These are phyloP conservation scores for Colletotrichum godetiae DNA, from an alignment of 2,329 filamentous ascomycete genomes.

Conservation along the genomic window DNA sequence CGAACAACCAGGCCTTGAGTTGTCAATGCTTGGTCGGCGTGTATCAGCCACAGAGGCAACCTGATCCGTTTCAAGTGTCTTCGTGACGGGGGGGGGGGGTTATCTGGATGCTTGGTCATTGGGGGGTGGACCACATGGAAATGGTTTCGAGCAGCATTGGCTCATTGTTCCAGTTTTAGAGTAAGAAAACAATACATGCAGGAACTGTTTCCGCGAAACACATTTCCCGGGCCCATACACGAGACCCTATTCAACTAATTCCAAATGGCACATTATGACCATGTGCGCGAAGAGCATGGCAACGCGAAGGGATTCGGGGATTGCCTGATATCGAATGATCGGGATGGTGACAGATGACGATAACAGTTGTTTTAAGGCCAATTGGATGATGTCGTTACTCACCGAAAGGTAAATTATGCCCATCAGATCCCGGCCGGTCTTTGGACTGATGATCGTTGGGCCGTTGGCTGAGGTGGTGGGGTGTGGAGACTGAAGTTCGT, in stretches of 20 bases:
- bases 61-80: neutral
- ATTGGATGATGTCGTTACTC: neutral
- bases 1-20: neutral
- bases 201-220: neutral
- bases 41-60: neutral
- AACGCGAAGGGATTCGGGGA: neutral
- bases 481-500: neutral
- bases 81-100: neutral
- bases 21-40: neutral
- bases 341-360: neutral
- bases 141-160: neutral
- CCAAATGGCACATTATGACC: neutral
- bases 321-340: neutral
- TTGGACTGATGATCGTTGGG: neutral
- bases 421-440: slow-evolving; percentile 25
- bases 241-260: neutral
- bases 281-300: neutral
- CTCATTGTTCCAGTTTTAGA: neutral
- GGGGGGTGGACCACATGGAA: neutral
- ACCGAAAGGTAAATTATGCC: neutral
- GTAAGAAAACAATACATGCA: neutral
- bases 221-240: neutral
- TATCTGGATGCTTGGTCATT: neutral
- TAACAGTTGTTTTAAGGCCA: neutral
- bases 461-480: neutral